Evolutionary conservation across 805 yeast species (phyloP), one percentile per base, ranked within the genome.

Genomic region (Wickerhamomyces chambardii): DNA sequence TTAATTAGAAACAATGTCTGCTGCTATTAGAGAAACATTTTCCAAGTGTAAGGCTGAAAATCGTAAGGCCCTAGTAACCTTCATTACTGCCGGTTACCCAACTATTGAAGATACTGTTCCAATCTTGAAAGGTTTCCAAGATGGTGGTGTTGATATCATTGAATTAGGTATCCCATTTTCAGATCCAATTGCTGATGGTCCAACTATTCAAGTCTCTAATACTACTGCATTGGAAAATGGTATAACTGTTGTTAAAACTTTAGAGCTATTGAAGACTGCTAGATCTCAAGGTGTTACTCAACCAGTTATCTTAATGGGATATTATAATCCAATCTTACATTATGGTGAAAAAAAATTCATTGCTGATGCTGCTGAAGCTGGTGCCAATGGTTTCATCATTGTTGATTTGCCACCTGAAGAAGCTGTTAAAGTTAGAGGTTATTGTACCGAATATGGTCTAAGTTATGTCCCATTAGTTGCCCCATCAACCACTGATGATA

Each of bases 121-220:
- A 7, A 74, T 89, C 43, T 56, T 92, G 57, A 73, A 78, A 55
- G 90, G 92, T 17, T 75, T 92, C 64, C 97, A 92, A 64, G 84
- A 74, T 21, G 97, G 95, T 45, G 99, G 99, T 38, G 94, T 84
- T 28, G 97, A 92, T 54, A 73, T 92, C 42, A 85, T 92, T 47
- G 99, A 92, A 63, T 64, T 92, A 32, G 98, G 99, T 42, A 64
- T 92, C 56, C 99, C 99, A 32, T 92, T 92, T 58, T 81, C 95
- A 17, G 99, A 92, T 57, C 98, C 99, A 28, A 87, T 92, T 56
- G 99, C 97, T 25, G 99, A 92, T 59, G 99, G 99, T 32, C 95
- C 97, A 28, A 85, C 95, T 15, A 92, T 92, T 51, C 98, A 92
- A 64, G 77, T 66, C 25, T 86, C 97, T 28, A 89, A 89, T 63